Conservation (phyloP, 2,329 filamentous ascomycete genomes). For the Ascochyta viciae-villosae region DNA sequence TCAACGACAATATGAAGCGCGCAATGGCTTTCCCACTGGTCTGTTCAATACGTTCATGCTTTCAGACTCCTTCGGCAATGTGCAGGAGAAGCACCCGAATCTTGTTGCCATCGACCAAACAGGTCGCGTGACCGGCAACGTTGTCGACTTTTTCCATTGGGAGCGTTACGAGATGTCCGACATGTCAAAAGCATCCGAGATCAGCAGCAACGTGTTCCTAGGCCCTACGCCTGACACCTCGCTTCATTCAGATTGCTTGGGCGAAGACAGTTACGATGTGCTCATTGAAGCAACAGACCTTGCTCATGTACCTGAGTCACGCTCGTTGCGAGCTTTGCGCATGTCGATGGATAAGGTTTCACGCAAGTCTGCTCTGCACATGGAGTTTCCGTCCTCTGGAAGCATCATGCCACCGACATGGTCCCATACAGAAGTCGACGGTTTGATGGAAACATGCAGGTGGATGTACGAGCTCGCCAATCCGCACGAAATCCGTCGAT, state of each 20-base stretch:
- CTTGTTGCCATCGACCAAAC: conserved; percentile 77
- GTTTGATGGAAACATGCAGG: conserved; percentile 82
- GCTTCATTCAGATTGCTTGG: conserved; percentile 49
- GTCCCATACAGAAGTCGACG: conserved; percentile 82
- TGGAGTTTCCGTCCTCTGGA: conserved; percentile 94
- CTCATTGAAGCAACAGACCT: conserved; percentile 89
- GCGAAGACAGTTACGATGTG: conserved; percentile 74
- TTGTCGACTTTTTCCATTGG: conserved; percentile 88
- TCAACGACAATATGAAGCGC: conserved; percentile 75
- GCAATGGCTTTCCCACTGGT: conserved; percentile 63
- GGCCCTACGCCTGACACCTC: conserved; percentile 81
- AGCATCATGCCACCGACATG: conserved; percentile 86
- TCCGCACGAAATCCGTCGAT: conserved; percentile 55
- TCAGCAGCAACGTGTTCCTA: conserved; percentile 87
- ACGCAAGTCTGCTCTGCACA: conserved; percentile 57
- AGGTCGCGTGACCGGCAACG: conserved; percentile 75
- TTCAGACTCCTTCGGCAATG: conserved; percentile 51
- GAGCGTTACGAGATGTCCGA: conserved; percentile 91
- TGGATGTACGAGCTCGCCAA: conserved; percentile 90
- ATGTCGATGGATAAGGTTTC: conserved; percentile 58
- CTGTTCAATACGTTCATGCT: conserved; percentile 86
- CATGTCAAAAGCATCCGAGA: conserved; percentile 90
- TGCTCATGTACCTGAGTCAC: conserved; percentile 75
- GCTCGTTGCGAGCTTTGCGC: conserved; percentile 69
- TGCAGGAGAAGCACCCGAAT: conserved; percentile 73